Evolutionary conservation across 2,329 filamentous ascomycete genomes (phyloP), one percentile per base, ranked within the genome.

Genomic region (Zasmidium cellare): DNA sequence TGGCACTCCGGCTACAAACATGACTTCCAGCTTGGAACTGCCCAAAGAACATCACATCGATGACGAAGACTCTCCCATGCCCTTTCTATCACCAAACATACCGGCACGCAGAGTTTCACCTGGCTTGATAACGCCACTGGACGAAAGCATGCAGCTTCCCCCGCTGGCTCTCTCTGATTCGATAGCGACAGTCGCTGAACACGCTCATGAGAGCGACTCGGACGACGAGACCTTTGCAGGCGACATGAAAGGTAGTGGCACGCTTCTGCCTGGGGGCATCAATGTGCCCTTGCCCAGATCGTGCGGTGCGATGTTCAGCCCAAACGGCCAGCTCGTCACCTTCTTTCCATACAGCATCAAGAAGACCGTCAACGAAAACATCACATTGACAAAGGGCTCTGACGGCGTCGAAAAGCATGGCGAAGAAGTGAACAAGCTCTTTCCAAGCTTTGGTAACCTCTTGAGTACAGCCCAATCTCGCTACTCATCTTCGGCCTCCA

Each of bases 211-310:
- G 44, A 68, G 68, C 51, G 70, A 72, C 54, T 72, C 79, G 38
- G 77, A 74, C 25, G 89, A 90, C 57, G 91, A 94, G 63, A 93
- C 90, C 64, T 97, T 72, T 53, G 66, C 64, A 12, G 64, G 66
- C 7, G 62, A 61, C 19, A 79, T 80, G 61, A 56, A 65, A 60
- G 79, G 74, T 24, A 77, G 81, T 57, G 81, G 82, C 56, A 72
- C 80, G 19, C 77, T 84, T 61, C 76, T 81, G 23, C 83, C 83
- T 80, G 72, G 85, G 75, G 86, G 86, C 70, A 80, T 84, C 51
- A 87, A 86, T 67, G 83, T 88, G 3, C 86, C 86, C 3, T 73
- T 87, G 52, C 83, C 84, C 16, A 85, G 83, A 68, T 80, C 78
- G 73, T 76, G 80, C 65, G 82, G 84, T 59, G 84, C 82, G 9